Conservation (phyloP, 1,284 basidiomycete genomes). For the Boletellus deceptivus region DNA sequence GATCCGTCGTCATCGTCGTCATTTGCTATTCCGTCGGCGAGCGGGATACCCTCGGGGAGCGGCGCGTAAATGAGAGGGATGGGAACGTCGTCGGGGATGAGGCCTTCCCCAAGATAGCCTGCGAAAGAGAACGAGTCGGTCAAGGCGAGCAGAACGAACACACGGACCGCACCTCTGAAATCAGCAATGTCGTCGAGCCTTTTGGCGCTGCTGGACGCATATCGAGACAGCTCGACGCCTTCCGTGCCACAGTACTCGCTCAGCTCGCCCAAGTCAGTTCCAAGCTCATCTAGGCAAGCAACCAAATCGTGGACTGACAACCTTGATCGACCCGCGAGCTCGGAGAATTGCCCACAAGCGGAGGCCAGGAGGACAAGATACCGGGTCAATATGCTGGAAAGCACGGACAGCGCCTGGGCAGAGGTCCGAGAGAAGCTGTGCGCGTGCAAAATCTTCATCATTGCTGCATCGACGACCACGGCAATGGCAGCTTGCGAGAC, state of each 20-base stretch:
- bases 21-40: constrained; percentile 36
- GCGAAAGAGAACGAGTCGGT: constrained; percentile 18
- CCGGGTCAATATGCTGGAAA: constrained; percentile 70
- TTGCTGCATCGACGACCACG: constrained; percentile 58
- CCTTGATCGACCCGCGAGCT: constrained; percentile 62
- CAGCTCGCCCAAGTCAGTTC: constrained; percentile 66
- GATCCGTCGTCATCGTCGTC: constrained; percentile 38
- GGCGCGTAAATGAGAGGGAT: constrained; percentile 56
- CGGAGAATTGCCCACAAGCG: constrained; percentile 66
- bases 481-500: constrained; percentile 24
- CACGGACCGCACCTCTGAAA: constrained; percentile 51
- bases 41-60: constrained; percentile 2
- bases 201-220: constrained; percentile 56
- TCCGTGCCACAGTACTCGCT: constrained; percentile 60
- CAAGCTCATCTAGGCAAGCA: constrained; percentile 68
- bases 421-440: constrained; percentile 73
- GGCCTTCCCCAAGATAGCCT: constrained; percentile 63
- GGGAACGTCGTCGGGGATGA: constrained; percentile 52
- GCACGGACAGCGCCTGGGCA: constrained; percentile 59
- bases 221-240: constrained; percentile 62
- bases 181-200: constrained; percentile 69
- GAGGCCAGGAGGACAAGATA: constrained; percentile 63
- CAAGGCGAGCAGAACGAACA: constrained; percentile 4
- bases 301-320: constrained; percentile 58
- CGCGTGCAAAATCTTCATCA: constrained; percentile 68